A percentile compares a stretch with the other conserved stretches of the same genome.
phyloP scores from a whole-genome alignment of 2,329 filamentous ascomycete genomes.

The Sporothrix humicola region DNA sequence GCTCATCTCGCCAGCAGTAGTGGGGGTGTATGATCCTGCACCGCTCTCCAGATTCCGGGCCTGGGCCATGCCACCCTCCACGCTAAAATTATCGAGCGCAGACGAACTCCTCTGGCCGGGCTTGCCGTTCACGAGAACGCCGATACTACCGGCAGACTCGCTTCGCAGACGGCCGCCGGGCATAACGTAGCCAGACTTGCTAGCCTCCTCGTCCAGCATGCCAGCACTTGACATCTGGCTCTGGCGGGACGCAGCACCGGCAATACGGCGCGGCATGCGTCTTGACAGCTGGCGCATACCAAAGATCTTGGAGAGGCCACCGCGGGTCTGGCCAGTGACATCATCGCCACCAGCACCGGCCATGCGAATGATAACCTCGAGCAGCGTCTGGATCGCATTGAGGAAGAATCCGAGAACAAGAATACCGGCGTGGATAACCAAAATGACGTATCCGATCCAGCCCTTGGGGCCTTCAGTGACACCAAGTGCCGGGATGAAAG shows the following conservation, averaged over 20 bases:
- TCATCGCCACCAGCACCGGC: slow-evolving; percentile 82
- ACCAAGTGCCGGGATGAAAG: slow-evolving; percentile 83
- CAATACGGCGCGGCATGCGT: slow-evolving; percentile 66
- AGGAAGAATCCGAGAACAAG: slow-evolving; percentile 91
- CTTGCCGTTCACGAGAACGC: slow-evolving; percentile 53
- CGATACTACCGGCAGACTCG: slow-evolving; percentile 65
- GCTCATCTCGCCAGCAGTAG: slow-evolving; percentile 71
- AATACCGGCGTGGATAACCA: slow-evolving; percentile 83
- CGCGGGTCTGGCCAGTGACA: slow-evolving; percentile 70
- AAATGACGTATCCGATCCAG: slow-evolving; percentile 93
- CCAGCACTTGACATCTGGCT: slow-evolving; percentile 83
- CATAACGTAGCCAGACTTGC: slow-evolving; percentile 64
- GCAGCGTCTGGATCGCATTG: slow-evolving; percentile 85
- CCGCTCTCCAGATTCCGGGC: slow-evolving; percentile 60
- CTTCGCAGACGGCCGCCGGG: slow-evolving; percentile 62
- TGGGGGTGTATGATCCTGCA: slow-evolving; percentile 70
- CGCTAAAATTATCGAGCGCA: slow-evolving; percentile 57
- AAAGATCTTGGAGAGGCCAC: slow-evolving; percentile 87
- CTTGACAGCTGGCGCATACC: slow-evolving; percentile 87
- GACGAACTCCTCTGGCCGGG: slow-evolving; percentile 59
- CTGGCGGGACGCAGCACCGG: slow-evolving; percentile 66
- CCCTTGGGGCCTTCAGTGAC: slow-evolving; percentile 81
- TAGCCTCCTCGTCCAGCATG: slow-evolving; percentile 75
- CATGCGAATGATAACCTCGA: slow-evolving; percentile 84
- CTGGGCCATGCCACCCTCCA: slow-evolving; percentile 53